Evolutionary conservation across 495 filamentous ascomycete species (phyloP), one percentile per base, ranked within the genome.

Genomic region (Penicillium goetzii): DNA sequence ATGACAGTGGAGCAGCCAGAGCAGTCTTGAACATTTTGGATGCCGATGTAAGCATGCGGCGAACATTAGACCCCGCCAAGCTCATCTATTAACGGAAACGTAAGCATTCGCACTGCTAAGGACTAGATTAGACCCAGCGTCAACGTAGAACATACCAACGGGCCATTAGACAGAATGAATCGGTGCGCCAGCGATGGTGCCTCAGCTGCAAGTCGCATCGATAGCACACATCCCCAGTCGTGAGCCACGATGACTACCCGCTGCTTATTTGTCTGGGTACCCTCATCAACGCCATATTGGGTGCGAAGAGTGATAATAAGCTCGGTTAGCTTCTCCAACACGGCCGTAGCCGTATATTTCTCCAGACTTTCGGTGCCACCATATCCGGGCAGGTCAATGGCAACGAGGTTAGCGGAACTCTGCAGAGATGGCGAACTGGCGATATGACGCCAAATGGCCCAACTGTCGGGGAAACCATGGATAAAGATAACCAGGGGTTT

Each of bases 381-480:
- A 60, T 80, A 86, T 4, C 85, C 84, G 12, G 84, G 84, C 3
- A 86, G 67, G 58, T 86, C 84, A 56, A 86, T 72, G 0, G 82
- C 83, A 41, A 86, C 77, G 11, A 85, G 26, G 8, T 71, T 75
- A 15, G 78, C 73, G 15, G 70, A 33, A 14, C 74, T 23, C 25
- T 72, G 76, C 5, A 84, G 71, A 23, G 63, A 40, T 4, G 67
- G 23, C 0, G 76, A 78, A 25, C 36, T 58, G 2, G 80, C 59
- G 10, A 85, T 69, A 32, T 80, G 64, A 33, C 77, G 78, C 83
- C 83, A 87, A 28, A 85, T 63, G 1, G 75, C 75, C 78, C 80
- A 85, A 59, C 81, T 84, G 64, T 87, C 84, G 9, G 85, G 85
- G 58, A 85, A 87, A 33, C 85, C 85, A 65, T 87, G 85, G 30